Base-by-base conservation (phyloP, 1,284 basidiomycete species). In the Ceratobasidium sp. region DNA sequence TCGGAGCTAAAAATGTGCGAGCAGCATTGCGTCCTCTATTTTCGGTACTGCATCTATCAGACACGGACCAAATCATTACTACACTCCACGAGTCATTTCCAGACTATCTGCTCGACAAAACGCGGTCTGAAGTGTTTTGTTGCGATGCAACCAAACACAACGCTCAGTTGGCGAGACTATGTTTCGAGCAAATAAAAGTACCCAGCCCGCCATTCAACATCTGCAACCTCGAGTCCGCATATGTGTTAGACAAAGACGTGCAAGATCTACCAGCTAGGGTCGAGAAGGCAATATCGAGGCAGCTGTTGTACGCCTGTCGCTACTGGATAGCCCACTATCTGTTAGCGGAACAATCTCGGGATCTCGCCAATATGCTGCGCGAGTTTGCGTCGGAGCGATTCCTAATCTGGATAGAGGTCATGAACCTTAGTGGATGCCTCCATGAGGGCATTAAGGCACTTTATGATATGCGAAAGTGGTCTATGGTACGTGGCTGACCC, bases 71-170 rank as follows among this genome's bases (percentile, higher is more conserved):
- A 0, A 12, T 69, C 5, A 39, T 69, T 15, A 28, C 67, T 13
- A 56, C 51, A 12, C 23, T 70, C 2, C 68, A 70, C 39, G 49
- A 33, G 15, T 70, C 68, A 1, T 70, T 70, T 18, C 68, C 26
- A 0, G 51, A 70, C 26, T 70, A 26, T n/a, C 12, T 70, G 49
- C 20, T 42, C 26, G 15, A 40, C 15, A 20, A 15, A 6, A 5
- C 2, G 1, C 68, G 68, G 9, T 53, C 68, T 5, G 53, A 7
- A 1, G 0, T 0, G n/a, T 70, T 70, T 42, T 40, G n/a, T 26
- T 70, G 68, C 28, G 28, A 70, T 18, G 10, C 13, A 2, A 12
- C 1, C 12, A 10, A 56, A 10, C 49, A 55, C 12, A 9, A 55
- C 33, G 68, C 51, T n/a, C 26, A 26, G 26, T 40, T 66, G 7